These are phyloP conservation scores for Phytophthora tubulina DNA, from an alignment of 352 stramenopile species.

Conservation along the genomic window DNA sequence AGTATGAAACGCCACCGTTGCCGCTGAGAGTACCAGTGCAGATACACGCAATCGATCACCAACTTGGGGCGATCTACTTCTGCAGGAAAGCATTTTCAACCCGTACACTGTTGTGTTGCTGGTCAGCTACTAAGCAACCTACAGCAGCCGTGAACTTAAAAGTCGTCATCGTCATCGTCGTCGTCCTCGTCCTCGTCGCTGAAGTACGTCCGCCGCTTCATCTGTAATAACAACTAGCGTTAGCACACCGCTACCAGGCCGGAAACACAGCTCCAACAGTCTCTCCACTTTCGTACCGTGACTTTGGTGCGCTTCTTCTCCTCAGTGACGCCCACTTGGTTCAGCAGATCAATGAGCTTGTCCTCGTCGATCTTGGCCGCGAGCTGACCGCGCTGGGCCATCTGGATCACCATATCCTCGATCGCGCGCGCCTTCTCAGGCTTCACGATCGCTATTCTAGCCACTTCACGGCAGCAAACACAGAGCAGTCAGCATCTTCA, in stretches of 20 bases:
- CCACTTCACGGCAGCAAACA: slow-evolving; percentile 51
- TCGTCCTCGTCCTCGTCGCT: slow-evolving; percentile 90
- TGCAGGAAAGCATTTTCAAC: not conserved
- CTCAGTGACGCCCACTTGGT: slow-evolving; percentile 78
- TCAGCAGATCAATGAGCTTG: slow-evolving; percentile 87
- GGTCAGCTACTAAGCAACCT: not conserved
- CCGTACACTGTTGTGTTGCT: not conserved
- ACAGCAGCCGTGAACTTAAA: slow-evolving; percentile 14
- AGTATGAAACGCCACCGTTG: not conserved
- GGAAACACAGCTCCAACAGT: too few species aligned
- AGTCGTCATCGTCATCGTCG: slow-evolving; percentile 84
- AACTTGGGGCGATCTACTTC: not conserved
- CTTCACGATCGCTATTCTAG: slow-evolving; percentile 91
- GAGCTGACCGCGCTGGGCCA: slow-evolving; percentile 87
- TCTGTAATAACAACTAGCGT: slow-evolving; percentile 44
- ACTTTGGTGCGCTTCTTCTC: slow-evolving; percentile 91
- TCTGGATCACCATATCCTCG: slow-evolving; percentile 89
- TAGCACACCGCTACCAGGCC: not conserved
- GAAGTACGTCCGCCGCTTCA: slow-evolving; percentile 91
- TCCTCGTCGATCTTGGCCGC: slow-evolving; percentile 85
- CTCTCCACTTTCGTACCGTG: slow-evolving; percentile 57
- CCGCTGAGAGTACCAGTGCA: not conserved
- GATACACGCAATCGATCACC: not conserved
- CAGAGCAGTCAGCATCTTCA: not conserved
- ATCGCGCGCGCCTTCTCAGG: slow-evolving; percentile 87